Conservation (phyloP, 2,329 filamentous ascomycete species). For the Coleophoma crateriformis region DNA sequence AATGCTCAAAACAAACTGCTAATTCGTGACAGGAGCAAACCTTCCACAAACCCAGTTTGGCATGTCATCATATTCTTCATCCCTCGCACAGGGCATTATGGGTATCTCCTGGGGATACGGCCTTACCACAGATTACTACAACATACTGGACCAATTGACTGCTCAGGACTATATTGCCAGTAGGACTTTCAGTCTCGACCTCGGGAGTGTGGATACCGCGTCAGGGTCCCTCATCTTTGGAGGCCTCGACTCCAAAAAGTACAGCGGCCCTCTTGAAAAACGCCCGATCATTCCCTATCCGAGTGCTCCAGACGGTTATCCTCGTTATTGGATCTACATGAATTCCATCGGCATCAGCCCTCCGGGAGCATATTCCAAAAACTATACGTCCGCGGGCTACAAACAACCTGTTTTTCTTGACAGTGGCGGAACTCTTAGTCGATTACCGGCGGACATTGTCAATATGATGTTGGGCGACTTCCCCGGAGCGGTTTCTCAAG, state of each 20-base stretch:
- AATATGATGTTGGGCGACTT: conserved; percentile 7
- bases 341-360: conserved; percentile 7
- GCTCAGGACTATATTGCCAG: conserved; percentile 7
- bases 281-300: conserved; percentile 9
- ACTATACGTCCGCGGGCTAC: not conserved
- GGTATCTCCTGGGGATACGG: conserved; percentile 6
- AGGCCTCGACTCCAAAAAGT: conserved; percentile 15
- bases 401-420: conserved; percentile 12
- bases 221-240: conserved; percentile 16
- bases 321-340: conserved; percentile 15
- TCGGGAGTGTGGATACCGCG: conserved; percentile 7
- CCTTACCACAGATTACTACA: conserved; percentile 8
- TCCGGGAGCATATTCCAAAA: conserved; percentile 3
- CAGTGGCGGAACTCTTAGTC: conserved; percentile 9
- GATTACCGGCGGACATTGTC: conserved; percentile 7
- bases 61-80: not conserved
- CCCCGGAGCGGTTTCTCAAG: conserved; percentile 5
- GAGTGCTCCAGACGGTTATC: conserved; percentile 5
- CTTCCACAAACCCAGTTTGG: conserved; percentile 7
- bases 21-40: conserved; percentile 2
- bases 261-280: conserved; percentile 8
- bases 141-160: conserved; percentile 7
- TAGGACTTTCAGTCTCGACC: conserved; percentile 11
- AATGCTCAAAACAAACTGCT: not conserved
- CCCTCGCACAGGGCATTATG: conserved; percentile 7